Percentiles rank a stretch among this genome's conserved stretches.
phyloP scores from a whole-genome alignment of 306 rosid genomes.

The Ormosia emarginata region DNA sequence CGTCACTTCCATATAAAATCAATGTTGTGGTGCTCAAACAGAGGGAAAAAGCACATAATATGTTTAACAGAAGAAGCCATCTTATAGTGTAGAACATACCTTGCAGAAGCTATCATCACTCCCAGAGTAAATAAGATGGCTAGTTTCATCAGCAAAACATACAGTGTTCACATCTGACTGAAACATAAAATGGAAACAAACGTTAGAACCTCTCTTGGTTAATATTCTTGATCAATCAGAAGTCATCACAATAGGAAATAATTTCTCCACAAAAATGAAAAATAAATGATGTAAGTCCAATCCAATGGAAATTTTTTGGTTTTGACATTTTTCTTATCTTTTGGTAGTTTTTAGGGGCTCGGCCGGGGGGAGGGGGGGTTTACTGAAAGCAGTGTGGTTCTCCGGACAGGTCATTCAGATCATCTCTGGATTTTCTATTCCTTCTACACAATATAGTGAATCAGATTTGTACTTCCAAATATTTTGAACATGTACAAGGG shows the following conservation, averaged over 20 bases:
- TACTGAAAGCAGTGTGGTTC: neutral
- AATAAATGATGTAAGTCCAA: neutral
- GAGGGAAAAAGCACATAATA: neutral
- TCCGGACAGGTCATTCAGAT: neutral
- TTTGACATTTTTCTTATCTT: neutral
- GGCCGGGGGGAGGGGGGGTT: neutral
- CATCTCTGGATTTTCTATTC: neutral
- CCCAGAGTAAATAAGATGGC: constrained; percentile 94
- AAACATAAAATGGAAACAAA: constrained; percentile 28
- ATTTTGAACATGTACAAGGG: neutral
- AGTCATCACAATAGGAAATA: neutral
- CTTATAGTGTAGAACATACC: constrained; percentile 44
- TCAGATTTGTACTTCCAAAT: neutral
- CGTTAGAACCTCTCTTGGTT: constrained; percentile 15
- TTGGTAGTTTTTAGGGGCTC: neutral
- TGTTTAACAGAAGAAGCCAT: constrained; percentile 6
- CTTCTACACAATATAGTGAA: constrained; percentile 2
- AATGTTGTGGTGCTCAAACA: neutral
- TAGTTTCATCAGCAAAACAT: constrained; percentile 89
- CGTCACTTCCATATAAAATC: neutral
- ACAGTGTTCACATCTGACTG: constrained; percentile 96
- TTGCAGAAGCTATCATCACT: constrained; percentile 94
- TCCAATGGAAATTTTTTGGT: neutral
- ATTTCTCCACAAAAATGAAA: neutral
- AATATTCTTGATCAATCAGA: neutral